Evolutionary conservation across 768 basidiomycete species (phyloP).

Genomic region (Cyclocybe aegerita): DNA sequence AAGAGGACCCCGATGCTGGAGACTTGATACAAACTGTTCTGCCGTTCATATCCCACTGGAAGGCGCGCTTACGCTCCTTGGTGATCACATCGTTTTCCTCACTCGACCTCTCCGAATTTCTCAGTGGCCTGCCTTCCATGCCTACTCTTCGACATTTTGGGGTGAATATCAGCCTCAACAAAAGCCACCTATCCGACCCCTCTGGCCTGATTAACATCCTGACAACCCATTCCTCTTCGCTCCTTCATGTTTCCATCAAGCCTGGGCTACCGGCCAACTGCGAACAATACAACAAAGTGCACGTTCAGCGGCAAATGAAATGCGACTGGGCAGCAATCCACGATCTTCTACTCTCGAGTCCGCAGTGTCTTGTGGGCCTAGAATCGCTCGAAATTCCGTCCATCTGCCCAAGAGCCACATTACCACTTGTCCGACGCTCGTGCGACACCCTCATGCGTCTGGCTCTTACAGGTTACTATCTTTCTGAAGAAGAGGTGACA

Average conservation of each 20-base stretch:
- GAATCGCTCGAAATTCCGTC: conserved; percentile 24
- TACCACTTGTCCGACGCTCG: conserved; percentile 21
- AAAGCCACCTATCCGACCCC: conserved; percentile 21
- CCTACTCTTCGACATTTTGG: conserved; percentile 23
- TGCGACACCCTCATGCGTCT: conserved; percentile 25
- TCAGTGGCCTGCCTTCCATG: conserved; percentile 25
- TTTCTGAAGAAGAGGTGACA: conserved; percentile 20
- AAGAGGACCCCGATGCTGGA: conserved; percentile 5
- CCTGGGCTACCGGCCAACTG: conserved; percentile 6
- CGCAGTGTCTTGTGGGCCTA: conserved; percentile 10
- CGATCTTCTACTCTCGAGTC: conserved; percentile 7
- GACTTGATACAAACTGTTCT: conserved; percentile 24
- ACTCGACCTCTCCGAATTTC: conserved; percentile 31
- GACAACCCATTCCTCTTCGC: conserved; percentile 13
- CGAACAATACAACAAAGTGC: conserved; percentile 1
- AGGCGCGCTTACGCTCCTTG: conserved; percentile 26
- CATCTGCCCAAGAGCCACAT: conserved; percentile 14
- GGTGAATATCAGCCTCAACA: conserved; percentile 20
- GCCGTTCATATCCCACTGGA: conserved; percentile 30
- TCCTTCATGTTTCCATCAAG: conserved; percentile 22
- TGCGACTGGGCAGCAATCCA: conserved; percentile 11
- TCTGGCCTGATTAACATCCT: conserved; percentile 21
- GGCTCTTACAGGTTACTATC: conserved; percentile 20
- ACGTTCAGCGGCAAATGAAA: not conserved
- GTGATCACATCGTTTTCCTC: conserved; percentile 30